phyloP scores from a whole-genome alignment of 2,329 filamentous ascomycete genomes.

The Scorias spongiosa region DNA sequence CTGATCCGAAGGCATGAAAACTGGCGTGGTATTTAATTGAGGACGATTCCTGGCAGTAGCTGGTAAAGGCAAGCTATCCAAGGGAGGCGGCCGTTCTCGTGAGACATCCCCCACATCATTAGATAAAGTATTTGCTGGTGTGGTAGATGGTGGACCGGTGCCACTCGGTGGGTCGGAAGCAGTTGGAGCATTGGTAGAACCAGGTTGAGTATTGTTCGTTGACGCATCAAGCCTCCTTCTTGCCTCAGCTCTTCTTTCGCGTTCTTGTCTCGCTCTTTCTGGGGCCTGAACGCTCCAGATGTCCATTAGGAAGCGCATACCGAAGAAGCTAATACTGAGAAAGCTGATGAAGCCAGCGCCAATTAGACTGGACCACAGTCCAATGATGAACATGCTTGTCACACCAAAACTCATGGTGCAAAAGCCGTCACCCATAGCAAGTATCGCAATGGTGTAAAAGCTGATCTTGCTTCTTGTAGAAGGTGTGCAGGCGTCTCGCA shows the following conservation, averaged over 20 bases:
- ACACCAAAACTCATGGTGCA: conserved; percentile 38
- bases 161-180: not conserved
- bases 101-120: conserved; percentile 2
- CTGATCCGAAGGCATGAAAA: conserved; percentile 44
- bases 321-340: conserved; percentile 45
- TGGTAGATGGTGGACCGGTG: not conserved
- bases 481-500: conserved; percentile 49
- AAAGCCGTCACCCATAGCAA: conserved; percentile 47
- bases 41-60: conserved; percentile 30
- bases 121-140: not conserved
- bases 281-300: conserved; percentile 50
- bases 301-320: conserved; percentile 50
- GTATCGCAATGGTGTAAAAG: conserved; percentile 47
- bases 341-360: conserved; percentile 44
- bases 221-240: not conserved
- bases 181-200: not conserved
- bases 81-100: conserved; percentile 9
- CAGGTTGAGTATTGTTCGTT: conserved; percentile 3
- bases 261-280: conserved; percentile 27
- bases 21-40: conserved; percentile 35
- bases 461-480: conserved; percentile 49
- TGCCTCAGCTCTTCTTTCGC: conserved; percentile 26
- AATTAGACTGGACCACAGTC: conserved; percentile 40
- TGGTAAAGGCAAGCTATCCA: conserved; percentile 33
- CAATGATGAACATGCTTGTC: conserved; percentile 39